Evolutionary conservation across 371 early-diverging fungal genomes (phyloP).

Genomic region (Mucor circinelloides): DNA sequence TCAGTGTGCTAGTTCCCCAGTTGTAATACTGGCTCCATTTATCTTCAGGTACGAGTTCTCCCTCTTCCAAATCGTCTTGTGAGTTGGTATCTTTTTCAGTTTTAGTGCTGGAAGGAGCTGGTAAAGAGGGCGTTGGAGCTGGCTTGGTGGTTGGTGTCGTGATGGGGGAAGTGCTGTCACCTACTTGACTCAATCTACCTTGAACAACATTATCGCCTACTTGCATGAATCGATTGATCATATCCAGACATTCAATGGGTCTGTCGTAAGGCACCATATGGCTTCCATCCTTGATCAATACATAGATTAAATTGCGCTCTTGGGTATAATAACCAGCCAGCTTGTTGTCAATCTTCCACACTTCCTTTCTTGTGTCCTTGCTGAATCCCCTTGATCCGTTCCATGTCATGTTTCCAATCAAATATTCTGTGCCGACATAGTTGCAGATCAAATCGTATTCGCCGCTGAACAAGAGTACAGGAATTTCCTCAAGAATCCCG

Average conservation of each 20-base stretch:
- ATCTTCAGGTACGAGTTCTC: background rate
- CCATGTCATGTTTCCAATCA: constrained; percentile 79
- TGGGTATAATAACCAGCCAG: constrained; percentile 58
- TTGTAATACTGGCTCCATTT: constrained; percentile 9
- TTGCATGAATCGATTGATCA: constrained; percentile 78
- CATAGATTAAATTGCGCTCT: constrained; percentile 73
- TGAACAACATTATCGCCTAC: constrained; percentile 43
- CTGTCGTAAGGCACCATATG: constrained; percentile 87
- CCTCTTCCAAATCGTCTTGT: background rate
- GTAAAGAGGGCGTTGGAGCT: background rate
- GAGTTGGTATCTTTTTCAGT: background rate
- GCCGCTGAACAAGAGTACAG: constrained; percentile 72
- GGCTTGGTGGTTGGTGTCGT: background rate
- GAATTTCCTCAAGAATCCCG: constrained; percentile 54
- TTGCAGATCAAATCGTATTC: constrained; percentile 87
- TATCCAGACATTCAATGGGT: constrained; percentile 66
- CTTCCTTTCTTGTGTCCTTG: constrained; percentile 27
- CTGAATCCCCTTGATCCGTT: constrained; percentile 67
- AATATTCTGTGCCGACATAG: constrained; percentile 67
- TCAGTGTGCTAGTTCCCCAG: constrained; percentile 36
- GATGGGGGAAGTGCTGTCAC: background rate
- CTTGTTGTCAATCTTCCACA: constrained; percentile 64
- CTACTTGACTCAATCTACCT: constrained; percentile 38
- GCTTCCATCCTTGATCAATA: constrained; percentile 67
- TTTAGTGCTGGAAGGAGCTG: background rate